A percentile compares a stretch with the other conserved stretches of the same genome.
Conservation (phyloP, 331 rosid genomes). For the Ulmus americana region DNA sequence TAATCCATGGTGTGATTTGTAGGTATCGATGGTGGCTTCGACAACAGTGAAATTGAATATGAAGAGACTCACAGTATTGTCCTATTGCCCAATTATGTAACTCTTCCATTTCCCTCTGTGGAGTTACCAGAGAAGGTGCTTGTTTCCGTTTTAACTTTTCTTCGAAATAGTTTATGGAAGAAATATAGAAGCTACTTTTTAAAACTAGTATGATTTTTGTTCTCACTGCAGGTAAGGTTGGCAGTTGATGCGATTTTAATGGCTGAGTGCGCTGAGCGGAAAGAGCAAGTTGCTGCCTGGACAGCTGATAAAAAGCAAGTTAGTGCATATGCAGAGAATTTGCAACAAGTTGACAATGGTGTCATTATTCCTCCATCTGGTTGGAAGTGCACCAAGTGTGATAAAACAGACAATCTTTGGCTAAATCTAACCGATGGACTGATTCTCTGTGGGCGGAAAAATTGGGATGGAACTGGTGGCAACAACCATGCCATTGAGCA, state of each 20-base stretch:
- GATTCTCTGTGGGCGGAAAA: slow-evolving; percentile 88
- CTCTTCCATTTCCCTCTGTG: slow-evolving; percentile 91
- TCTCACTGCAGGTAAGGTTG: slow-evolving; percentile 66
- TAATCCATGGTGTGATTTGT: slow-evolving; percentile 16
- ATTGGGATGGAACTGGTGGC: slow-evolving; percentile 95
- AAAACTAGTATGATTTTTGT: slow-evolving; percentile 13
- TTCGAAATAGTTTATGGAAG: neutral
- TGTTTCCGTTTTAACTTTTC: neutral
- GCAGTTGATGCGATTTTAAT: slow-evolving; percentile 76
- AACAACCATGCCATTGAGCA: slow-evolving; percentile 90
- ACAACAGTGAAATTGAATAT: slow-evolving; percentile 64
- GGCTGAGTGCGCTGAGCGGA: slow-evolving; percentile 86
- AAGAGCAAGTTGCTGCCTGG: slow-evolving; percentile 92
- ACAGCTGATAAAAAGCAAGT: slow-evolving; percentile 62
- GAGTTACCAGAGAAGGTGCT: slow-evolving; percentile 95
- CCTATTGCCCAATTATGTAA: slow-evolving; percentile 63
- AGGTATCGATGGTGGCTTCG: slow-evolving; percentile 95
- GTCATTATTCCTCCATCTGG: slow-evolving; percentile 75
- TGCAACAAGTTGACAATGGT: slow-evolving; percentile 76
- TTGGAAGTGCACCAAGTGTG: slow-evolving; percentile 88
- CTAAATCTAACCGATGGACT: slow-evolving; percentile 81
- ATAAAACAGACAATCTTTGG: slow-evolving; percentile 88
- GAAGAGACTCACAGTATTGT: slow-evolving; percentile 62
- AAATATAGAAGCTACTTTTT: neutral
- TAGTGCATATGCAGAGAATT: slow-evolving; percentile 58